Evolutionary conservation across 768 basidiomycete species (phyloP).

Genomic region (Russula sp.): DNA sequence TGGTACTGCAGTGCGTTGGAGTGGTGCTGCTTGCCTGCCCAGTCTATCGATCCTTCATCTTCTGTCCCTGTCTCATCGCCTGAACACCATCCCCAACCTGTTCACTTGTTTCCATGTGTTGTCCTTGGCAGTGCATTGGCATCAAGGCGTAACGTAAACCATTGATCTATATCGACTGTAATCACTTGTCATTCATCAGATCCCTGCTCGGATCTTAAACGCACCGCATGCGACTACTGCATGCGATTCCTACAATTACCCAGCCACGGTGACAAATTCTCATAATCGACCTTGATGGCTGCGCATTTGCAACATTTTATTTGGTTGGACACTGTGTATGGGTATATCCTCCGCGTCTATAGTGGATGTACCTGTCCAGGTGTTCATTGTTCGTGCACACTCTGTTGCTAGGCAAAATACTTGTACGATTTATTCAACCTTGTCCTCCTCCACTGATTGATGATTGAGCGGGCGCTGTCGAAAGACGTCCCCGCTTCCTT

Average conservation of each 20-base stretch:
- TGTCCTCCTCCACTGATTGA: neutral
- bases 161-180: slow-evolving; percentile 7
- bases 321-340: neutral
- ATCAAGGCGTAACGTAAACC: slow-evolving; percentile 9
- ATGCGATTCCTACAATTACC: slow-evolving; percentile 10
- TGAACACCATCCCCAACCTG: neutral
- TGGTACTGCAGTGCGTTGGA: neutral
- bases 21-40: neutral
- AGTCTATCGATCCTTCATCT: slow-evolving; percentile 1
- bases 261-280: slow-evolving; percentile 10
- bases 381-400: neutral
- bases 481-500: slow-evolving; percentile 10
- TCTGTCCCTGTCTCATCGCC: slow-evolving; percentile 5
- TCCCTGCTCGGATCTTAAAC: slow-evolving; percentile 10
- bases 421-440: neutral
- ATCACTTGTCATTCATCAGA: neutral
- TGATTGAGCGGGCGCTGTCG: neutral
- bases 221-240: slow-evolving; percentile 10
- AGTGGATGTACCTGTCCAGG: slow-evolving; percentile 3
- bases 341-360: neutral
- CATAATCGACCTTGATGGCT: slow-evolving; percentile 1
- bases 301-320: slow-evolving; percentile 1
- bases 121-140: neutral
- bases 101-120: neutral
- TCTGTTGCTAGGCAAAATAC: slow-evolving; percentile 8